These are phyloP conservation scores for Ceratorhiza oryzae-sativae DNA, from an alignment of 1,284 basidiomycete genomes.

Conservation along the genomic window DNA sequence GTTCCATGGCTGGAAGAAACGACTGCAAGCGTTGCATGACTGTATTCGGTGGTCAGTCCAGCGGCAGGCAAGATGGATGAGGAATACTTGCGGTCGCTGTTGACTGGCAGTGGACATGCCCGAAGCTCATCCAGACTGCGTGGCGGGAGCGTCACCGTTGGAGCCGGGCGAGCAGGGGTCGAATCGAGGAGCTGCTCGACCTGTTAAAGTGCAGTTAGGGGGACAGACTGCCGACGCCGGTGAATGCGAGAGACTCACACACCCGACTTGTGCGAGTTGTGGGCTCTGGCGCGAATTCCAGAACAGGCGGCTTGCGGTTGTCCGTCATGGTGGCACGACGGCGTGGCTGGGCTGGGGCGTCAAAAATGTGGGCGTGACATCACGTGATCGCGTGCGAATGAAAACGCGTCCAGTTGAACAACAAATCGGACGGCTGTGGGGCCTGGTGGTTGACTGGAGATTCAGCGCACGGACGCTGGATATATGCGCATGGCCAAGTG, in stretches of 20 bases:
- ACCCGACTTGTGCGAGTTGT: constrained; percentile 35
- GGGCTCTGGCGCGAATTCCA: constrained; percentile 26
- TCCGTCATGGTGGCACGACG: not conserved
- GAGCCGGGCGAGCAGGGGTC: not conserved
- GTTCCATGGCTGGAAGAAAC: constrained; percentile 31
- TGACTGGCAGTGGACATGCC: not conserved
- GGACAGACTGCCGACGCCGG: not conserved
- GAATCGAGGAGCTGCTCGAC: constrained; percentile 14
- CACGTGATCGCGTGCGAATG: constrained; percentile 34
- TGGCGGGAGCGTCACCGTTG: constrained; percentile 10
- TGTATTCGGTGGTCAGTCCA: not conserved
- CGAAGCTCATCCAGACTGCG: constrained; percentile 26
- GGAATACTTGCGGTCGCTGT: constrained; percentile 2
- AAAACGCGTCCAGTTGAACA: constrained; percentile 36
- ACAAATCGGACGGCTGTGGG: constrained; percentile 13
- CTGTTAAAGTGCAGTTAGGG: not conserved
- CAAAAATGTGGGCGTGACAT: constrained; percentile 5
- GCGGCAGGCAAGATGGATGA: not conserved
- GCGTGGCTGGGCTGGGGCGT: constrained; percentile 2
- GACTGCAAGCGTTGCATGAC: constrained; percentile 16
- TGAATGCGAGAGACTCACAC: constrained; percentile 30
- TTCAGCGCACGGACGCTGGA: not conserved
- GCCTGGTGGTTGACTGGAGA: not conserved
- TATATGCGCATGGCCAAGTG: not conserved
- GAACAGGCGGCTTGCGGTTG: not conserved